These are phyloP conservation scores for Fusarium sp. DNA, from an alignment of 2,329 filamentous ascomycete species.

Conservation along the genomic window DNA sequence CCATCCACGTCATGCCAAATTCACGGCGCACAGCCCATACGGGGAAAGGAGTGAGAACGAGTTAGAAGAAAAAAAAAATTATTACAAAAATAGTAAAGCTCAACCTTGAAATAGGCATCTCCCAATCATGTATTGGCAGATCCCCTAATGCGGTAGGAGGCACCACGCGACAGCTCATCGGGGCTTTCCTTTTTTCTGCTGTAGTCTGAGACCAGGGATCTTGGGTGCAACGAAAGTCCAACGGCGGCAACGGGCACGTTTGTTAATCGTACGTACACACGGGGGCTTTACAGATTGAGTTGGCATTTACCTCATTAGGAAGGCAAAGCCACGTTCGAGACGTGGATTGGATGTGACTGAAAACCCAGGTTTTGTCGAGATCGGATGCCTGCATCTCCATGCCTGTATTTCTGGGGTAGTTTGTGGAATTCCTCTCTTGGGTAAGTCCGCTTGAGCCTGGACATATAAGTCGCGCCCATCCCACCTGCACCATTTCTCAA, in stretches of 20 bases:
- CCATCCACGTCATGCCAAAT: constrained; percentile 25
- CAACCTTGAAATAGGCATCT: neutral
- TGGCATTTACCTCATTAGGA: constrained; percentile 27
- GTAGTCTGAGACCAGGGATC: constrained; percentile 7
- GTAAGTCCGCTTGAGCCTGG: constrained; percentile 15
- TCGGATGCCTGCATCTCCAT: constrained; percentile 9
- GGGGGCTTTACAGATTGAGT: constrained; percentile 8
- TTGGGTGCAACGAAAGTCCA: neutral
- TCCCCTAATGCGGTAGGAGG: constrained; percentile 35
- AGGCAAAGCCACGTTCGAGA: constrained; percentile 1
- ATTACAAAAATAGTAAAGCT: constrained; percentile 53
- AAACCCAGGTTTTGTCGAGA: neutral
- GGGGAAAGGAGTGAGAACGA: neutral
- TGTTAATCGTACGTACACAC: neutral
- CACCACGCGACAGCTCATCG: neutral
- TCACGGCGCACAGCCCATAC: neutral
- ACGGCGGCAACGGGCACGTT: neutral
- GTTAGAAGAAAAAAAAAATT: constrained; percentile 15
- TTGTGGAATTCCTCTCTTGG: constrained; percentile 29
- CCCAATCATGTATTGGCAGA: constrained; percentile 32
- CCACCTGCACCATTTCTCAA: neutral
- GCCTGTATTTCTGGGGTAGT: constrained; percentile 14
- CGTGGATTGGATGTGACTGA: neutral
- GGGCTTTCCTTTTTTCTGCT: constrained; percentile 29
- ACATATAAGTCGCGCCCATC: constrained; percentile 2